Base-by-base conservation (phyloP, 257 asterid genomes). In the Solanum bulbocastanum region DNA sequence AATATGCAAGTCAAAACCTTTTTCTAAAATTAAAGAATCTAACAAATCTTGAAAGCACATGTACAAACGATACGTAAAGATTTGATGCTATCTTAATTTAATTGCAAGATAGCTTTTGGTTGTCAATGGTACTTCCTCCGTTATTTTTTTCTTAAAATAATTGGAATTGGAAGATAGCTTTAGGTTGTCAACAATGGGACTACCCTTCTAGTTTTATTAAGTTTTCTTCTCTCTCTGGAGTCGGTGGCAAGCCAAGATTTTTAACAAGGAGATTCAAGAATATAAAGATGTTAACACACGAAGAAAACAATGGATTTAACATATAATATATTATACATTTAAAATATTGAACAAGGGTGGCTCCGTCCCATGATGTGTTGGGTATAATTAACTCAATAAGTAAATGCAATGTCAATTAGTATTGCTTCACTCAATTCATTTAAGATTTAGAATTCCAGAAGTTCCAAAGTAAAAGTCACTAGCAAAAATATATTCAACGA, bases 41-140 rank as follows among this genome's bases (percentile, higher is more conserved):
- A 76, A 30, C 49, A 87, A 73, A 91, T 91, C 93, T 89, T 88
- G 42, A 89, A 89, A 88, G 88, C 90, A 69, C 49, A 60, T 86
- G 79, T 44, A 40, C 66, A 65, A 37, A 36, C 25, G 87, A 87
- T 76, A 83, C 49, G 73, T 83, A 69, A n/a, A 88, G 89, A 90
- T 88, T 73, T 88, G 90, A 81, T 85, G 82, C 65, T 65, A 30
- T 56, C 65, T 35, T 30, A 40, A 83, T 68, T 87, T 46, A 87
- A 82, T 87, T 27, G 32, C 5, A 69, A 78, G 39, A 68, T 74
- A 62, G 58, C 76, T 83, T 39, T 87, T 56, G 52, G 76, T 62
- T 76, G 86, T 60, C 86, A 87, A 62, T 75, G 84, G 46, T 83
- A 87, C 79, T 68, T 44, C 44, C 76, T 72, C 69, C 75, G 83